phyloP scores from a whole-genome alignment of 2,329 filamentous ascomycete species.

The Fusarium duplospermum region DNA sequence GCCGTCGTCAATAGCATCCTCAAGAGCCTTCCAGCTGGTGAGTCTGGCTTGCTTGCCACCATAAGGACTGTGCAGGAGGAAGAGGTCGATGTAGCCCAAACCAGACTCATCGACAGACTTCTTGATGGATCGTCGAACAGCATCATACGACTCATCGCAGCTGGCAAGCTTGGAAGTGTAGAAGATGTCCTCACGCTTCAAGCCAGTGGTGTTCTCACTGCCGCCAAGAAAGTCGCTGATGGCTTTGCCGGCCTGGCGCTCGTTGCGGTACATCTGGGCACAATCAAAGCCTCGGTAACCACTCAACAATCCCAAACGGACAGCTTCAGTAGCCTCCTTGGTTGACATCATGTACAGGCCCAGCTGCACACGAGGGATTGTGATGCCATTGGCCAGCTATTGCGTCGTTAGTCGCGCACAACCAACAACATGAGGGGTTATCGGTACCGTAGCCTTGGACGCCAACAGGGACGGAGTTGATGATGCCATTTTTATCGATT shows the following conservation, averaged over 20 bases:
- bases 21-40: slow-evolving; percentile 80
- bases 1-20: slow-evolving; percentile 79
- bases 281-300: slow-evolving; percentile 65
- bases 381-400: slow-evolving; percentile 71
- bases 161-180: slow-evolving; percentile 83
- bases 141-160: slow-evolving; percentile 73
- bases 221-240: slow-evolving; percentile 68
- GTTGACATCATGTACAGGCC: slow-evolving; percentile 79
- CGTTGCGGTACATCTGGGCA: slow-evolving; percentile 73
- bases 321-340: slow-evolving; percentile 67
- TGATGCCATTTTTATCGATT: slow-evolving; percentile 28
- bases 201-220: slow-evolving; percentile 58
- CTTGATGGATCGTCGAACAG: slow-evolving; percentile 73
- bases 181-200: slow-evolving; percentile 77
- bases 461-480: slow-evolving; percentile 38
- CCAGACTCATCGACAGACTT: slow-evolving; percentile 73
- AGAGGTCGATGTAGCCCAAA: slow-evolving; percentile 81
- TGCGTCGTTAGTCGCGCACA: not conserved
- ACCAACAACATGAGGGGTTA: accelerated
- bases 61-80: slow-evolving; percentile 83
- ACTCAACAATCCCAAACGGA: slow-evolving; percentile 66
- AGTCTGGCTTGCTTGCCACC: slow-evolving; percentile 75
- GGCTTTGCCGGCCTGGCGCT: slow-evolving; percentile 74
- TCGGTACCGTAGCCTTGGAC: slow-evolving; percentile 34
- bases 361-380: slow-evolving; percentile 78